Percentiles rank a stretch among this genome's conserved stretches.
Evolutionary conservation across 108 stramenopile species (phyloP).

Genomic region (Chaetoceros muelleri): DNA sequence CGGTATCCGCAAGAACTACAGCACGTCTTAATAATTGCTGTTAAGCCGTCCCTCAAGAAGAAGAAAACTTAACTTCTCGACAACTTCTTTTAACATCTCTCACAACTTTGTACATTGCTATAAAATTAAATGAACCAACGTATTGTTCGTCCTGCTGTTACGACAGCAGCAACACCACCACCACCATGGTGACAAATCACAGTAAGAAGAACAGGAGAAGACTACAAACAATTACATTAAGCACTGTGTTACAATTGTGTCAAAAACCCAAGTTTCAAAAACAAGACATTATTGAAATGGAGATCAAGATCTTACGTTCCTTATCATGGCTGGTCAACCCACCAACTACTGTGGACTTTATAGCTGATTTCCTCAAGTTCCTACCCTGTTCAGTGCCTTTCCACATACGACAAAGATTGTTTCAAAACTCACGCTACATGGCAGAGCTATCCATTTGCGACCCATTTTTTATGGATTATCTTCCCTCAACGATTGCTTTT

Average conservation of each 20-base stretch:
- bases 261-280: constrained; percentile 59
- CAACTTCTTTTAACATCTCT: constrained; percentile 50
- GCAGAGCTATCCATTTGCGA: constrained; percentile 61
- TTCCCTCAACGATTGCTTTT: constrained; percentile 45
- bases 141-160: too few species aligned
- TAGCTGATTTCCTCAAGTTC: constrained; percentile 39
- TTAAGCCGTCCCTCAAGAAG: too few species aligned
- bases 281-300: constrained; percentile 65
- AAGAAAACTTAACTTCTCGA: constrained; percentile 46
- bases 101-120: constrained; percentile 63
- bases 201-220: too few species aligned
- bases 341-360: constrained; percentile 50
- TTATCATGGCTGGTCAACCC: constrained; percentile 63
- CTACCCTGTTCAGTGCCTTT: constrained; percentile 38
- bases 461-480: constrained; percentile 40
- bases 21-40: too few species aligned
- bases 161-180: too few species aligned
- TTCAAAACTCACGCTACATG: constrained; percentile 50
- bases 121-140: constrained; percentile 58
- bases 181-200: too few species aligned
- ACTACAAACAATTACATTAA: constrained; percentile 51
- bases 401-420: constrained; percentile 41
- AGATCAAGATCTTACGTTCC: constrained; percentile 35
- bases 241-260: constrained; percentile 50
- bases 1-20: too few species aligned